Percentiles rank a stretch among this genome's conserved stretches.
These are phyloP conservation scores for Fusarium hainanense DNA, from an alignment of 2,329 filamentous ascomycete genomes.

Conservation along the genomic window DNA sequence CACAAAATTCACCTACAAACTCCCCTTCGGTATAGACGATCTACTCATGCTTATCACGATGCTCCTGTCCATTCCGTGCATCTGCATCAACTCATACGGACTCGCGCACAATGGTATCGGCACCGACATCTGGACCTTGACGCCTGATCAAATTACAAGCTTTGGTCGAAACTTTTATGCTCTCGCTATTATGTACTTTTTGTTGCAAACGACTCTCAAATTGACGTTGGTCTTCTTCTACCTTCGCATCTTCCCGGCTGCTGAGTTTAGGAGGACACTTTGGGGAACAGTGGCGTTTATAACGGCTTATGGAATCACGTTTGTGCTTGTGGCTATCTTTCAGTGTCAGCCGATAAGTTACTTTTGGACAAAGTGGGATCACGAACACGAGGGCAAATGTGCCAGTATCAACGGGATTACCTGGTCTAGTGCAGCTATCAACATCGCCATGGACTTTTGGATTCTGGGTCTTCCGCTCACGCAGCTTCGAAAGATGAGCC, in stretches of 20 bases:
- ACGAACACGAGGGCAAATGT: constrained; percentile 59
- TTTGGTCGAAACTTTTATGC: constrained; percentile 59
- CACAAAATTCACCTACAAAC: constrained; percentile 49
- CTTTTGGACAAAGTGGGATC: constrained; percentile 66
- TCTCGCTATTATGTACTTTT: constrained; percentile 60
- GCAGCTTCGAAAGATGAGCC: constrained; percentile 55
- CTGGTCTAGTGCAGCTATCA: constrained; percentile 63
- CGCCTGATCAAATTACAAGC: constrained; percentile 53
- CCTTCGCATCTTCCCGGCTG: constrained; percentile 62
- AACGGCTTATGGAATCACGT: constrained; percentile 54
- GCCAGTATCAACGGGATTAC: constrained; percentile 60
- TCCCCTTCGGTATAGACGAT: constrained; percentile 54
- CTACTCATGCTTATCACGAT: constrained; percentile 49
- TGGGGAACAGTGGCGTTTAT: constrained; percentile 56
- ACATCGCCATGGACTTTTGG: constrained; percentile 63
- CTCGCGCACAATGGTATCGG: constrained; percentile 57
- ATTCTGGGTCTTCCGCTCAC: constrained; percentile 64
- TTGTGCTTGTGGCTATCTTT: constrained; percentile 58
- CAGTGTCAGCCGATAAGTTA: constrained; percentile 63
- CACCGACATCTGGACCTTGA: constrained; percentile 62
- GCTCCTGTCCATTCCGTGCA: constrained; percentile 44
- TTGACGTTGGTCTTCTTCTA: constrained; percentile 66
- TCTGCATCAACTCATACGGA: constrained; percentile 48
- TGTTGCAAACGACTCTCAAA: constrained; percentile 58
- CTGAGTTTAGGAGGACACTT: constrained; percentile 53